Percentiles rank a stretch among this genome's conserved stretches.
Evolutionary conservation across 768 basidiomycete species (phyloP).

Genomic region (Tulasnella sp.): DNA sequence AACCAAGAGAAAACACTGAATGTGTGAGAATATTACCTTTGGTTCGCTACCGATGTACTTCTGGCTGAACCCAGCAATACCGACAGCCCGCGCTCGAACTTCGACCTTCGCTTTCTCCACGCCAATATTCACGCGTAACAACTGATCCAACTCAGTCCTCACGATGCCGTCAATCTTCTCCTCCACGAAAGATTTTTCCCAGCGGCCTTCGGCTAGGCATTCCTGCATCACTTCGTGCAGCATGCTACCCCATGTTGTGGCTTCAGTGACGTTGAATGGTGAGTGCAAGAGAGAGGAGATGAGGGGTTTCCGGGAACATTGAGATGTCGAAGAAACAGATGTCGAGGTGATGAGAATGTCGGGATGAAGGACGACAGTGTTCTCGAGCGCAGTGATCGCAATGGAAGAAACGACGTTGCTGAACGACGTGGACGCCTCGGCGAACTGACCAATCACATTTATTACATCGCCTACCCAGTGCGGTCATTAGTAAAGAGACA

Average conservation of each 20-base stretch:
- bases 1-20: not conserved
- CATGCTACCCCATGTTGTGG: constrained; percentile 76
- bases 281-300: constrained; percentile 53
- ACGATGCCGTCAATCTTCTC: constrained; percentile 46
- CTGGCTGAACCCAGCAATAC: constrained; percentile 50
- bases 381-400: constrained; percentile 46
- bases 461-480: constrained; percentile 54
- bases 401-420: constrained; percentile 37
- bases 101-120: constrained; percentile 58
- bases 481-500: not conserved
- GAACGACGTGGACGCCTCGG: constrained; percentile 20
- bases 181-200: constrained; percentile 55
- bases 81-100: constrained; percentile 48
- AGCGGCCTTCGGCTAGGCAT: constrained; percentile 48
- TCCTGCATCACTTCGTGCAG: constrained; percentile 85
- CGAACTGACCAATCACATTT: constrained; percentile 54
- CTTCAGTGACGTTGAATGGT: constrained; percentile 24
- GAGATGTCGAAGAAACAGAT: constrained; percentile 67
- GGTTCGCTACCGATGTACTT: constrained; percentile 54
- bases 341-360: constrained; percentile 89
- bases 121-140: constrained; percentile 45
- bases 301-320: constrained; percentile 81
- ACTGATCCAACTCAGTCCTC: constrained; percentile 41
- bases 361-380: constrained; percentile 79
- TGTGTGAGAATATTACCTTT: constrained; percentile 35